These are phyloP conservation scores for Trametes polyzona DNA, from an alignment of 1,284 basidiomycete genomes.

Conservation along the genomic window DNA sequence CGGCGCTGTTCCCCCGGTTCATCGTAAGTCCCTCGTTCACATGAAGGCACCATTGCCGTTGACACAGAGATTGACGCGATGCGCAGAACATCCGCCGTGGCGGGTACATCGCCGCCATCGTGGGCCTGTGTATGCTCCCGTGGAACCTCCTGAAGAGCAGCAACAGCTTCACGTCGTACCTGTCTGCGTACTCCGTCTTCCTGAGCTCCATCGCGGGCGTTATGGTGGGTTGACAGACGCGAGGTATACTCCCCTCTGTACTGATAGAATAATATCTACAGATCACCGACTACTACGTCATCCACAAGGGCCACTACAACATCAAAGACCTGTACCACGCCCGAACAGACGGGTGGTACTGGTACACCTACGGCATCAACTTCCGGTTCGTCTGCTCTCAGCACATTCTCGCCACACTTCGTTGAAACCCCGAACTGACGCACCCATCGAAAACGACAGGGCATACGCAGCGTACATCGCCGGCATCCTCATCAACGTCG, in stretches of 20 bases:
- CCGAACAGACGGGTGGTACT: conserved; percentile 68
- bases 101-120: conserved; percentile 76
- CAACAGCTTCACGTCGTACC: conserved; percentile 82
- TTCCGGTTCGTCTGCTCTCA: conserved; percentile 48
- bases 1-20: conserved; percentile 79
- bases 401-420: background rate
- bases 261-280: conserved; percentile 23
- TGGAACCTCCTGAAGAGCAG: conserved; percentile 83
- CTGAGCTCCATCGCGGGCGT: conserved; percentile 82
- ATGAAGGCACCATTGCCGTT: background rate
- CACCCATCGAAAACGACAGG: conserved; percentile 37
- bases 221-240: conserved; percentile 51
- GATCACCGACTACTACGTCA: conserved; percentile 82
- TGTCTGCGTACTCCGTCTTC: conserved; percentile 85
- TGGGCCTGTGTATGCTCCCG: conserved; percentile 77
- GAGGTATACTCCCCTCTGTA: background rate
- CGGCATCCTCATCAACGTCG: conserved; percentile 83
- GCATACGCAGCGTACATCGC: conserved; percentile 75
- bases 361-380: conserved; percentile 78
- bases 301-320: conserved; percentile 74
- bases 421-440: background rate
- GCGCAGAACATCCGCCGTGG: conserved; percentile 81
- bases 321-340: conserved; percentile 74
- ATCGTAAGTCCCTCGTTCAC: conserved; percentile 49
- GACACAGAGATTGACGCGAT: background rate